A percentile compares a stretch with the other conserved stretches of the same genome.
phyloP scores from a whole-genome alignment of 495 filamentous ascomycete genomes.

The Staphylotrichum tortipilum region DNA sequence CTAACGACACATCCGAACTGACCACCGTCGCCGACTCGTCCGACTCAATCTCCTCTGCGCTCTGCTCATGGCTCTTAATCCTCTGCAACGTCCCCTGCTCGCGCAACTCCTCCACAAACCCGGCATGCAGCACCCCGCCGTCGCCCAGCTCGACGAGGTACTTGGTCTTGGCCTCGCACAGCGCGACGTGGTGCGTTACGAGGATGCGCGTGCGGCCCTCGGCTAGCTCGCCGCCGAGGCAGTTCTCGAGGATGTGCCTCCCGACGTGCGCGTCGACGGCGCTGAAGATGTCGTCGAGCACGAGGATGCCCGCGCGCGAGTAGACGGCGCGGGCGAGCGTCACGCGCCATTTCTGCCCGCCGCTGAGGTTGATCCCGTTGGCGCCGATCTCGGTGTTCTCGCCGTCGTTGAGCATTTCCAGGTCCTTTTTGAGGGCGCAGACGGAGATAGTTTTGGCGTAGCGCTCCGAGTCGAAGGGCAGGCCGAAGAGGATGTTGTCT shows the following conservation, averaged over 20 bases:
- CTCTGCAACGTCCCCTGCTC: conserved; percentile 46
- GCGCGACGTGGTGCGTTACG: conserved; percentile 72
- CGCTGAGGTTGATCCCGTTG: conserved; percentile 76
- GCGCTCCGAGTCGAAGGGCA: conserved; percentile 55
- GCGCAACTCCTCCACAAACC: conserved; percentile 49
- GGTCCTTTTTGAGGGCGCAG: conserved; percentile 65
- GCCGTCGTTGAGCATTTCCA: conserved; percentile 64
- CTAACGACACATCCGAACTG: conserved; percentile 32
- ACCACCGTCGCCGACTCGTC: conserved; percentile 38
- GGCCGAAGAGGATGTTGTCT: conserved; percentile 66
- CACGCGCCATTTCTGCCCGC: conserved; percentile 76
- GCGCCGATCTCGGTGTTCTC: conserved; percentile 73
- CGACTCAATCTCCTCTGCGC: conserved; percentile 34
- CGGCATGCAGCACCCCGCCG: conserved; percentile 54
- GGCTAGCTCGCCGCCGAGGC: conserved; percentile 60
- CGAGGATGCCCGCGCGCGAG: conserved; percentile 66
- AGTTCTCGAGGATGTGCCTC: conserved; percentile 65
- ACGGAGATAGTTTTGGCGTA: conserved; percentile 58
- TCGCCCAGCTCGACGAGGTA: conserved; percentile 63
- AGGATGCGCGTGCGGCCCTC: conserved; percentile 66
- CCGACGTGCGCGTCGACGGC: conserved; percentile 68
- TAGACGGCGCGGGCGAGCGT: conserved; percentile 74
- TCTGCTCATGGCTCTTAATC: conserved; percentile 50
- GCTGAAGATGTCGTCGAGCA: conserved; percentile 82
- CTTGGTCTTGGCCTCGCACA: conserved; percentile 60